Evolutionary conservation across 306 rosid species (phyloP).

Genomic region (Quercus aquifolioides): DNA sequence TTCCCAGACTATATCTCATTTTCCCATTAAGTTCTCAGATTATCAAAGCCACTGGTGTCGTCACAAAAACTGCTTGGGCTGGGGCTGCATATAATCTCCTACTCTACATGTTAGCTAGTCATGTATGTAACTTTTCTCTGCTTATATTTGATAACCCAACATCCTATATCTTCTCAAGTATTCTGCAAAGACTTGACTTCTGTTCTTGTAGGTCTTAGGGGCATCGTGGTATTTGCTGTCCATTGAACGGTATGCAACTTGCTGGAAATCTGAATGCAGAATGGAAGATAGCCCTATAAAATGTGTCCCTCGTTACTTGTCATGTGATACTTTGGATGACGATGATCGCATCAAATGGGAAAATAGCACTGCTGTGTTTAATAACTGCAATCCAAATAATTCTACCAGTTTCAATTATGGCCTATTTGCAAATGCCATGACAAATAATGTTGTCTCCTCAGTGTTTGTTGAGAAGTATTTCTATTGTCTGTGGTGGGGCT

Average conservation of each 20-base stretch:
- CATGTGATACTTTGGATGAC: conserved; percentile 45
- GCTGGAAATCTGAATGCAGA: conserved; percentile 80
- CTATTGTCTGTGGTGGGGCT: conserved; percentile 94
- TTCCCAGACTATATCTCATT: conserved; percentile 79
- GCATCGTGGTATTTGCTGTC: conserved; percentile 93
- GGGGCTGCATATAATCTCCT: conserved; percentile 95
- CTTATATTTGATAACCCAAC: background rate
- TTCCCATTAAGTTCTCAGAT: conserved; percentile 88
- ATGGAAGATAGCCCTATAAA: conserved; percentile 43
- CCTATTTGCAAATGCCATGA: conserved; percentile 54
- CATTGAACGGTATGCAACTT: conserved; percentile 65
- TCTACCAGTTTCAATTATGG: conserved; percentile 53
- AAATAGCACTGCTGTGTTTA: conserved; percentile 53
- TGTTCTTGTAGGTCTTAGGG: conserved; percentile 62
- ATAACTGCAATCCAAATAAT: conserved; percentile 60
- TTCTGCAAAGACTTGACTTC: conserved; percentile 4
- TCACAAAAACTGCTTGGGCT: conserved; percentile 94
- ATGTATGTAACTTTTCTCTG: conserved; percentile 47
- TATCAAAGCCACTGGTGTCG: conserved; percentile 82
- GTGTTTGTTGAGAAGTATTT: conserved; percentile 67
- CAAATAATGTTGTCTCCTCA: conserved; percentile 51
- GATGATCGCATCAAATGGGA: conserved; percentile 52
- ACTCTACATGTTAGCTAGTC: conserved; percentile 94
- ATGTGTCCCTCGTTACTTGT: conserved; percentile 60
- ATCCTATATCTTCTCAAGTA: background rate